phyloP scores from a whole-genome alignment of 331 rosid species.

The Prunus yedoensis region DNA sequence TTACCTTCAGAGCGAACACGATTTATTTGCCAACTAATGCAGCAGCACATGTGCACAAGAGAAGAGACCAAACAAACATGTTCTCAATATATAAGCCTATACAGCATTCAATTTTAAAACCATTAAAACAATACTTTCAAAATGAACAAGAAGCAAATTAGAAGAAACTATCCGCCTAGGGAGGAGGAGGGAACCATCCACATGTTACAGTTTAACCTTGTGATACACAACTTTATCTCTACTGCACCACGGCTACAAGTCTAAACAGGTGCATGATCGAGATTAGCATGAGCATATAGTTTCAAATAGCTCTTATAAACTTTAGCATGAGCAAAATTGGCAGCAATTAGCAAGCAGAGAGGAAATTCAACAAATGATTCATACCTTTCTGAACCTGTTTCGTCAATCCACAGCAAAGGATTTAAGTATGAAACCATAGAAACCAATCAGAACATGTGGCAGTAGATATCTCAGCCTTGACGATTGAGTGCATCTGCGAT shows the following conservation, averaged over 20 bases:
- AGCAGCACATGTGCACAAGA: neutral
- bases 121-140: neutral
- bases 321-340: neutral
- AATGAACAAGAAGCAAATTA: neutral
- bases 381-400: neutral
- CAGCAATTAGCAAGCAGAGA: neutral
- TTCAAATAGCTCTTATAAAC: neutral
- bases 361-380: neutral
- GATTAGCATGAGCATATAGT: neutral
- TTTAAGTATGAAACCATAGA: conserved; percentile 12
- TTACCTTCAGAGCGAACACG: neutral
- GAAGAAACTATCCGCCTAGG: neutral
- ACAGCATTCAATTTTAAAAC: neutral
- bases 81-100: neutral
- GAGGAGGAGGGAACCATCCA: neutral
- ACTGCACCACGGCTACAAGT: neutral
- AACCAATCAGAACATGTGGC: conserved; percentile 20
- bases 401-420: neutral
- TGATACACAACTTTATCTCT: neutral
- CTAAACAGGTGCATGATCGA: neutral
- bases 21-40: no score
- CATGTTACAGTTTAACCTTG: neutral
- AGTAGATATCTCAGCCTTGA: conserved; percentile 40
- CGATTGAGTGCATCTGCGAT: conserved; percentile 48
- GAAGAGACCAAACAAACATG: neutral